Base-by-base conservation (phyloP, 176 grass and related monocot genomes). In the Elaeis guineensis region DNA sequence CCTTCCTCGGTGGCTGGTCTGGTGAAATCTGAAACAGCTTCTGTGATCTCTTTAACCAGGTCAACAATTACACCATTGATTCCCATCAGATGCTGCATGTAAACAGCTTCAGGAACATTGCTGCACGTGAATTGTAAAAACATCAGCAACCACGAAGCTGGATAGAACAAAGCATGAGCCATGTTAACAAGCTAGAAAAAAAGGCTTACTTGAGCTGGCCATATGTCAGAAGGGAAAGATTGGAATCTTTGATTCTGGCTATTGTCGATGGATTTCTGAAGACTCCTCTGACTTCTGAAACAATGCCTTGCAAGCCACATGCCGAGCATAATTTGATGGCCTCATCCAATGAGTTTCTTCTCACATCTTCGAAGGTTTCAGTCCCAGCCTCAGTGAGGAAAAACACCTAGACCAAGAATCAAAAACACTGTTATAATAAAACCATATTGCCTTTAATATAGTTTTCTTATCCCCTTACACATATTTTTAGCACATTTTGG, bases 311-410 rank as follows among this genome's bases (percentile, higher is more conserved):
- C 81, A 97, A 52, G 15, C 83, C 75, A 2, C 51, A 70, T 18
- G 67, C 62, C 9, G 85, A 60, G 69, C 92, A 88, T 4, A 80
- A 54, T 51, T 91, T 91, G 18, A 91, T 54, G 15, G 84, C 92
- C 44, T 91, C 92, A 19, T 97, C 92, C 58, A 97, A 25, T 6
- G 92, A 91, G 55, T 97, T 97, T 55, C 84, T 87, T 32, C 87
- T 81, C 2, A 59, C 69, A 28, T 97, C 92, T 3, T 69, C 7
- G 59, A 82, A 91, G 20, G 61, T 73, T 17, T 82, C 64, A 9
- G 51, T 61, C 5, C 92, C 87, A 28, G 87, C 92, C 14, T 88
- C 78, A 3, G 92, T 91, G 56, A 97, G 70, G 66, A 97, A 97
- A 72, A 85, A 97, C 14, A 97, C 92, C 92, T 96, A 78, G 72